Percentiles rank a stretch among this genome's conserved stretches.
phyloP scores from a whole-genome alignment of 495 filamentous ascomycete species.

The Penicillium ochrochloron region DNA sequence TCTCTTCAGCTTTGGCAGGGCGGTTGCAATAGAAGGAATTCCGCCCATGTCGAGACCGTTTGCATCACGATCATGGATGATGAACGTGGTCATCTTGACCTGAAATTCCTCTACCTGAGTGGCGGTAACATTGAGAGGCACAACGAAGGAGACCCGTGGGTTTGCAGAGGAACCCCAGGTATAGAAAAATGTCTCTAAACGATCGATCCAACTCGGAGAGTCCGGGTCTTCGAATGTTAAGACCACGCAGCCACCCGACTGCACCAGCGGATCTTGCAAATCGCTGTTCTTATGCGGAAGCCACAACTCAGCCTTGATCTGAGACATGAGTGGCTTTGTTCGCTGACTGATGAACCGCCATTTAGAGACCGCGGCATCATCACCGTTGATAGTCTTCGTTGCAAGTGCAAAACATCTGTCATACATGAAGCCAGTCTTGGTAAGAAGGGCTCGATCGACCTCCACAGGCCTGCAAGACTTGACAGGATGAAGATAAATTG shows the following conservation, averaged over 20 bases:
- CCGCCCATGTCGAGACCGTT: background rate
- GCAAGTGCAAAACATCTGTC: conserved; percentile 4
- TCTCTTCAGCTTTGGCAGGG: background rate
- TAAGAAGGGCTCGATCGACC: conserved; percentile 4
- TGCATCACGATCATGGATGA: background rate
- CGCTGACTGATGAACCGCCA: conserved; percentile 34
- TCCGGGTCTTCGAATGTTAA: background rate
- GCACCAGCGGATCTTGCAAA: background rate
- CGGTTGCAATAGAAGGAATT: conserved; percentile 1
- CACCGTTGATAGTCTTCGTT: background rate
- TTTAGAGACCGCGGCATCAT: conserved; percentile 4
- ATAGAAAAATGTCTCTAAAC: background rate
- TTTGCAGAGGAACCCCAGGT: background rate
- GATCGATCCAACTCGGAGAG: background rate
- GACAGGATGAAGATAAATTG: conserved; percentile 1
- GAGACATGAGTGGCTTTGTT: conserved; percentile 28
- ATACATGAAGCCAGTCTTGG: conserved; percentile 3
- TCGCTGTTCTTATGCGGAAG: background rate
- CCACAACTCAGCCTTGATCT: conserved; percentile 18
- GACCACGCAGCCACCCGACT: background rate
- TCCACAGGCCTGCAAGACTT: conserved; percentile 6
- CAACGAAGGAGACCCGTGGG: background rate
- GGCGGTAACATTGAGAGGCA: background rate
- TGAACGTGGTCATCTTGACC: background rate
- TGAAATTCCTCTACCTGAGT: background rate